Conservation (phyloP, 176 grass and related monocot genomes). For the Themeda triandra region DNA sequence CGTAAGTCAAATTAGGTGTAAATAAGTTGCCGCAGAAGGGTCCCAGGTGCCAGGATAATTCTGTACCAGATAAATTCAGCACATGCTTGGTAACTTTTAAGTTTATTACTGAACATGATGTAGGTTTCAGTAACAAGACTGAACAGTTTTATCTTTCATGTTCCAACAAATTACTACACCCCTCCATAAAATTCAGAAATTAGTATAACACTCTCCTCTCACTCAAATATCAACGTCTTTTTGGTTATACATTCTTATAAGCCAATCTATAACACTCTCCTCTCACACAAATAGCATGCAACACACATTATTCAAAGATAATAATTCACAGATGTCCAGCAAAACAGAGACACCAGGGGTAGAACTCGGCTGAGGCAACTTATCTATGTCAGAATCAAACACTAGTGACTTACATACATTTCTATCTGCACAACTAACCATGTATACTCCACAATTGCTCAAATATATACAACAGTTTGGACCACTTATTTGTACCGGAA, state of each 20-base stretch:
- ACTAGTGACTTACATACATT: neutral
- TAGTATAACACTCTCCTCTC: neutral
- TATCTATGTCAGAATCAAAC: constrained; percentile 6
- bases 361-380: neutral
- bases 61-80: constrained; percentile 18
- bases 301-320: neutral
- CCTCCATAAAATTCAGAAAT: no score
- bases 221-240: neutral
- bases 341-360: neutral
- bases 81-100: constrained; percentile 20
- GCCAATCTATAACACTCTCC: neutral
- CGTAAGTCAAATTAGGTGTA: neutral
- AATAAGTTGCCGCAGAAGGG: constrained; percentile 15
- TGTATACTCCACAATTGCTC: neutral
- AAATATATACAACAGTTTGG: neutral
- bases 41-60: constrained; percentile 21
- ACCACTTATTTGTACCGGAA: neutral
- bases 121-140: neutral
- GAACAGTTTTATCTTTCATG: neutral
- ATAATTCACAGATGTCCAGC: neutral
- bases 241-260: neutral
- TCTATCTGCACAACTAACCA: neutral
- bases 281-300: neutral
- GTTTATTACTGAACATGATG: neutral
- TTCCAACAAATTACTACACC: neutral